Evolutionary conservation across 768 basidiomycete genomes (phyloP), one percentile per base, ranked within the genome.

Genomic region (Boletellus sp.): DNA sequence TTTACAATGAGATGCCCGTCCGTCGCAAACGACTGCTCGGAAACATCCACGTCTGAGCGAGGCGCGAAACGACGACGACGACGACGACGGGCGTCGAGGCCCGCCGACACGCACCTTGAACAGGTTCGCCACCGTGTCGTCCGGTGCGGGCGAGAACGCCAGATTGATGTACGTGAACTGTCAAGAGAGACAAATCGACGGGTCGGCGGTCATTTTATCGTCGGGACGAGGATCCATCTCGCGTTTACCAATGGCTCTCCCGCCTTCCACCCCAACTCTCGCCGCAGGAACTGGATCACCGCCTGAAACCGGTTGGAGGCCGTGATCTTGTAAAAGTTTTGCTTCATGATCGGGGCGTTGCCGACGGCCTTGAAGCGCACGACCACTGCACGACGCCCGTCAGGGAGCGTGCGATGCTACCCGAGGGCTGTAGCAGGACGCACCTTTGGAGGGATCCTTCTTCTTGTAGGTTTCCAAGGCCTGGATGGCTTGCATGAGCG

Each of bases 361-460:
- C 95, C 95, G 10, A 96, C 90, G 2, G 95, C 94, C 67, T 94
- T 94, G 81, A 99, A 99, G 38, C 94, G 85, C 10, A 99, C 91
- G 54, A 97, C 85, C 44, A 97, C 95, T 98, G 65, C 40, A 17
- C 15, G 34, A 33, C 2, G 40, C 35, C 10, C 23, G 36, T 23
- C 19, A 28, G 22, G 10, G 36, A 40, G 38, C 23, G 9, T 11
- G 32, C 17, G 19, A n/a, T 6, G 12, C n/a, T 9, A 23, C 3
- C n/a, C 15, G 3, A n/a, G 38, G 23, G 23, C 22, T 13, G 10
- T 28, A 13, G 16, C 22, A 22, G 37, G 32, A 48, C 55, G 22
- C 17, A 90, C 90, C 85, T 75, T 92, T 93, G 47, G 78, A 76
- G 0, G 81, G 73, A 65, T 92, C 90, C 64, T 90, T 89, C 69